phyloP scores from a whole-genome alignment of 768 basidiomycete species.

The Sporobolomyces pararoseus region DNA sequence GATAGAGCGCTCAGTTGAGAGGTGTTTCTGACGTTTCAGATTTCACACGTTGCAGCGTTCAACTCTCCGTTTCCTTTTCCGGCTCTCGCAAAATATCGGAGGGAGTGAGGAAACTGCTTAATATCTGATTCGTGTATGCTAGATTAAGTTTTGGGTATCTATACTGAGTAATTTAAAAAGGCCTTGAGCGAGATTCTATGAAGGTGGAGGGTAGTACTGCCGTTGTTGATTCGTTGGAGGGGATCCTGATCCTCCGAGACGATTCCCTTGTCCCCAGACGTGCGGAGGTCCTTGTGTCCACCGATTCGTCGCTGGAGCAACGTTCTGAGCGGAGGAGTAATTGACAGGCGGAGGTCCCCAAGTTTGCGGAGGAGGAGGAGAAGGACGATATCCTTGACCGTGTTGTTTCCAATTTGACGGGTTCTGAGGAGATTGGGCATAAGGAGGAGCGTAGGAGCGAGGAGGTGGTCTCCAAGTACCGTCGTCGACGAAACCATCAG shows the following conservation, averaged over 20 bases:
- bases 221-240: background rate
- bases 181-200: too few species aligned
- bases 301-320: background rate
- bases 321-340: background rate
- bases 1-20: too few species aligned
- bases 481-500: slow-evolving; percentile 33
- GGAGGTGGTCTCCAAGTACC: slow-evolving; percentile 31
- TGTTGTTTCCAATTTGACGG: too few species aligned
- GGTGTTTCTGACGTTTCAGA: too few species aligned
- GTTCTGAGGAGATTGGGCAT: background rate
- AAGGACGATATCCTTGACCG: background rate
- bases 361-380: background rate
- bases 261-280: background rate
- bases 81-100: too few species aligned
- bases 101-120: too few species aligned
- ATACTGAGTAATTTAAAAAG: too few species aligned
- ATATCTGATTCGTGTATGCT: too few species aligned
- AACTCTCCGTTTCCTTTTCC: too few species aligned
- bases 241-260: background rate
- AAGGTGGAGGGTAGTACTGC: too few species aligned
- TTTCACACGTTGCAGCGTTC: too few species aligned
- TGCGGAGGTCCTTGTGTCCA: slow-evolving; percentile 8
- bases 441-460: background rate
- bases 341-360: background rate
- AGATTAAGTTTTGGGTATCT: too few species aligned